phyloP scores from a whole-genome alignment of 2,329 filamentous ascomycete genomes.

The Triangularia verruculosa region DNA sequence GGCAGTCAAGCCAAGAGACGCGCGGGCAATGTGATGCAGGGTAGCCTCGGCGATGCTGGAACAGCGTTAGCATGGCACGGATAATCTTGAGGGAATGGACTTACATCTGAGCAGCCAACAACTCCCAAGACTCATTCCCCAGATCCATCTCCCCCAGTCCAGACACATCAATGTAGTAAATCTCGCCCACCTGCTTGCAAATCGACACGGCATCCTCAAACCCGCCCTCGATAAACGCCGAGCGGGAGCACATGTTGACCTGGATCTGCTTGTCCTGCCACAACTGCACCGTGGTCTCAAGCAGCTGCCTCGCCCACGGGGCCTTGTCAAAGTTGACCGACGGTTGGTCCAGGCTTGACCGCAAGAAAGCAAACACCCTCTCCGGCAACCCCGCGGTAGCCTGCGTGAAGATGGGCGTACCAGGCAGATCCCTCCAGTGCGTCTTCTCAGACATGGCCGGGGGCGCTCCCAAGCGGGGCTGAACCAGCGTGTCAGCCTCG shows the following conservation, averaged over 20 bases:
- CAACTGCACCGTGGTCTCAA: conserved; percentile 26
- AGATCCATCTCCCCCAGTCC: conserved; percentile 31
- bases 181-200: conserved; percentile 24
- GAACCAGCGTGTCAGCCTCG: conserved; percentile 12
- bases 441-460: background rate
- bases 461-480: background rate
- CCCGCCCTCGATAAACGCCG: conserved; percentile 29
- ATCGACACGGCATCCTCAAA: conserved; percentile 30
- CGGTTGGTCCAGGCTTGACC: conserved; percentile 21
- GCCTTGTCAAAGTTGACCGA: conserved; percentile 21
- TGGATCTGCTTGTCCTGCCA: conserved; percentile 28
- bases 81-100: background rate
- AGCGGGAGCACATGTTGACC: conserved; percentile 27
- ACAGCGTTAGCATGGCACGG: background rate
- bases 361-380: conserved; percentile 27
- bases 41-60: conserved; percentile 30
- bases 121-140: conserved; percentile 28
- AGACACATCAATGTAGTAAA: conserved; percentile 29
- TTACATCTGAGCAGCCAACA: conserved; percentile 22
- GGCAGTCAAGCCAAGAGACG: conserved; percentile 29
- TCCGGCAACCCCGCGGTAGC: conserved; percentile 21
- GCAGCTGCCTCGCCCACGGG: conserved; percentile 25
- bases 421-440: conserved; percentile 1
- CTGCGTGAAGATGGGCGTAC: conserved; percentile 6
- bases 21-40: conserved; percentile 36